Evolutionary conservation across 2,329 filamentous ascomycete genomes (phyloP), one percentile per base, ranked within the genome.

Genomic region (Phialophora macrospora): DNA sequence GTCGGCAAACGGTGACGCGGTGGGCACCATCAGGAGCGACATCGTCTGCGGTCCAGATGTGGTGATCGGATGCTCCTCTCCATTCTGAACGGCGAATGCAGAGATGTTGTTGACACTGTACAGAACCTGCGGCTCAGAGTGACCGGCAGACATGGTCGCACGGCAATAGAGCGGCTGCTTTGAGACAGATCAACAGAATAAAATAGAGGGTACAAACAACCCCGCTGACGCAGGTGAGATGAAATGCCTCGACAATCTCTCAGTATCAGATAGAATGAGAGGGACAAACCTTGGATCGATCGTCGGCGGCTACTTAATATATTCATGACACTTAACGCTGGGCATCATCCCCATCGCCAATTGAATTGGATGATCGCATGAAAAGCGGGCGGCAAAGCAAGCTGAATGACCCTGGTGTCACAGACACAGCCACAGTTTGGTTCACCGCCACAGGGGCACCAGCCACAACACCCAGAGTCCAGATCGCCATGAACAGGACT

Each of bases 11-110:
- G 89, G 86, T 32, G 91, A 91, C 17, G 90, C 90, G 2, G 94
- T 97, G 6, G 94, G 94, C 20, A 98, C 94, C 94, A 98, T 98
- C 73, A 98, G 81, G 63, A 98, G 84, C 24, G 94, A 97, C 61
- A 99, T 84, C 0, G 93, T 97, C 80, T 97, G 93, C 20, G 93
- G 90, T 1, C 93, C 93, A 1, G 90, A 90, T 0, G 90, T 88
- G 14, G 92, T 98, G 73, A 99, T 87, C 14, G 87, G 85, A 63
- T 89, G 83, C 79, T 98, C 93, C 72, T 89, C 86, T 78, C 95
- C 94, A 85, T 96, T 87, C 77, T 92, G 87, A 67, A 98, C 88
- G 76, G 97, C 92, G 80, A 92, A 97, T 70, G 94, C 95, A 70
- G 89, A 89, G 74, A 99, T 94, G 81, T 92, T 92, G 71, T 89